phyloP scores from a whole-genome alignment of 139 green algal genomes.

The Chlorella sp. region DNA sequence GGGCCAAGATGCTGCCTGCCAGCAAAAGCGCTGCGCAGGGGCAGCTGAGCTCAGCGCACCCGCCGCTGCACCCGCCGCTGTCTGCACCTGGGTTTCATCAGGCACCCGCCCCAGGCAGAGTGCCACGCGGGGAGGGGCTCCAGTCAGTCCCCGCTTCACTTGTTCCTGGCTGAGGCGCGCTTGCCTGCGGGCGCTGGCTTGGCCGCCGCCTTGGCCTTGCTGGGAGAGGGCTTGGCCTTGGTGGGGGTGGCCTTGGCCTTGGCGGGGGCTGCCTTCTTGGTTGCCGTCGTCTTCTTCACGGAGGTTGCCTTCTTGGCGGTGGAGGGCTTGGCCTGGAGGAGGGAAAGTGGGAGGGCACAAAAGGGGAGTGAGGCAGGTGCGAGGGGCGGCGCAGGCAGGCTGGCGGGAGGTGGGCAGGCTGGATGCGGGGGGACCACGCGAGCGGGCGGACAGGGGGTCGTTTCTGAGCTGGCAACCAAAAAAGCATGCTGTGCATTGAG shows the following conservation, averaged over 20 bases:
- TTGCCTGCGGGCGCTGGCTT: neutral
- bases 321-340: neutral
- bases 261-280: neutral
- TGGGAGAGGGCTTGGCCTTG: neutral
- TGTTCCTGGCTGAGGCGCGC: neutral
- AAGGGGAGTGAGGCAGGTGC: neutral
- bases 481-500: too few relatives aligned
- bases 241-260: neutral
- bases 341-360: neutral
- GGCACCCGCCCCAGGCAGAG: too few relatives aligned
- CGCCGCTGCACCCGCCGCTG: too few relatives aligned
- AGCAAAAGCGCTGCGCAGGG: neutral
- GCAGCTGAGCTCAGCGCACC: neutral
- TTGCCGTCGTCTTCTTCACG: neutral
- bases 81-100: too few relatives aligned
- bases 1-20: neutral
- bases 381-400: neutral
- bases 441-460: too few relatives aligned
- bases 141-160: neutral
- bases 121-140: too few relatives aligned
- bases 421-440: too few relatives aligned
- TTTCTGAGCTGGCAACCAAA: too few relatives aligned
- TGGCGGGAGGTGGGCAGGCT: neutral
- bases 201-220: slow-evolving; percentile 17
- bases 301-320: neutral